Percentiles rank a stretch among this genome's conserved stretches.
Evolutionary conservation across 2,329 filamentous ascomycete species (phyloP).

Genomic region (Alternaria sp.): DNA sequence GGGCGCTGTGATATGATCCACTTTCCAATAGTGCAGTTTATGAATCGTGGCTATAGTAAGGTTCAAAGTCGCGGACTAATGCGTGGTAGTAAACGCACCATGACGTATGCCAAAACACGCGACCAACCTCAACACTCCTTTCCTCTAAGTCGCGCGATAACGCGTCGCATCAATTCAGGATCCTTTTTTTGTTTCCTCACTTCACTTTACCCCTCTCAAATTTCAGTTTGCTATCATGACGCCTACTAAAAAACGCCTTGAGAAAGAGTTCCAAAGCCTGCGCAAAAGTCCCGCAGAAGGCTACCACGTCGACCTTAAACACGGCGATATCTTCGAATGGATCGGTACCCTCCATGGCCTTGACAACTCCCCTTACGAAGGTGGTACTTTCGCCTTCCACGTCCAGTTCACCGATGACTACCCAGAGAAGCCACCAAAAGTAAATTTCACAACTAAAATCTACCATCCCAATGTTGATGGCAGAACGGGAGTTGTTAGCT

Average conservation of each 20-base stretch:
- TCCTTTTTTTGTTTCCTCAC: not conserved
- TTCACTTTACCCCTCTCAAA: not conserved
- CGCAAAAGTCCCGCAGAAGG: conserved; percentile 1
- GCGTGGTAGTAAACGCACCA: not conserved
- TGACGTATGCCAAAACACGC: not conserved
- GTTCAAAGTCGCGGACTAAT: not conserved
- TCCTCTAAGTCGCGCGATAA: not conserved
- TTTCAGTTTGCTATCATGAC: not conserved
- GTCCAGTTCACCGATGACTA: conserved; percentile 12
- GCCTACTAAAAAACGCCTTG: conserved; percentile 7
- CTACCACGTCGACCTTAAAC: conserved; percentile 4
- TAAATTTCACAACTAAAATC: conserved; percentile 8
- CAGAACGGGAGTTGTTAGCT: not conserved
- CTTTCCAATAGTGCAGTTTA: not conserved
- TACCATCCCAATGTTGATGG: conserved; percentile 11
- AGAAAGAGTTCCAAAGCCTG: conserved; percentile 5
- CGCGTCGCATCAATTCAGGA: not conserved
- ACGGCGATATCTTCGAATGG: conserved; percentile 10
- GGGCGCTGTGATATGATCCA: too few species aligned
- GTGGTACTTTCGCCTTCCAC: conserved; percentile 4
- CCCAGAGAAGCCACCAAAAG: conserved; percentile 4
- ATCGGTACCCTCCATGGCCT: conserved; percentile 2
- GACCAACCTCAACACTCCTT: not conserved
- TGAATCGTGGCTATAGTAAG: not conserved
- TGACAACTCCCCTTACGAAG: not conserved